Evolutionary conservation across 768 basidiomycete genomes (phyloP).

Genomic region (Gelatoporia subvermispora): DNA sequence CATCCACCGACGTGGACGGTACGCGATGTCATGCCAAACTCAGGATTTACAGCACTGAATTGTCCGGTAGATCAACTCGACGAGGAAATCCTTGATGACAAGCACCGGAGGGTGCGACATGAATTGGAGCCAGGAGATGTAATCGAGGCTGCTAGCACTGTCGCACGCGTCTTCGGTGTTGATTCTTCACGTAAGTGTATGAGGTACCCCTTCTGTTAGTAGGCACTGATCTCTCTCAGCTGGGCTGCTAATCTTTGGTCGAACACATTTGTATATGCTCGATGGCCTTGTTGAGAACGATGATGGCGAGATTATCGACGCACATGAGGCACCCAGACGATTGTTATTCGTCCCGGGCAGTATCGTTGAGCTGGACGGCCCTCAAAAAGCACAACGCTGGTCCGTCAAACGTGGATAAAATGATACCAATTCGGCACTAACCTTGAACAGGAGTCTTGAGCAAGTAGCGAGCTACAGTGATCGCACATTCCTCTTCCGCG

Average conservation of each 20-base stretch:
- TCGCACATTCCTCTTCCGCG: slow-evolving; percentile 83
- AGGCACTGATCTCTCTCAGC: slow-evolving; percentile 36
- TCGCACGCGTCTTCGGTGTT: slow-evolving; percentile 84
- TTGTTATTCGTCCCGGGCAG: slow-evolving; percentile 84
- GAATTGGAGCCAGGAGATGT: slow-evolving; percentile 87
- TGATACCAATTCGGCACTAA: not conserved
- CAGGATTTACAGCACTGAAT: not conserved
- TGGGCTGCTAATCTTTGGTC: slow-evolving; percentile 83
- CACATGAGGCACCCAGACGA: slow-evolving; percentile 75
- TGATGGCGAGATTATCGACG: slow-evolving; percentile 87
- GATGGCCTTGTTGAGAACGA: slow-evolving; percentile 85
- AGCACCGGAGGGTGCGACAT: slow-evolving; percentile 80
- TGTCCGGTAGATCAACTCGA: slow-evolving; percentile 47
- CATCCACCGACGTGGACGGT: slow-evolving; percentile 62
- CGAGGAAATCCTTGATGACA: slow-evolving; percentile 84
- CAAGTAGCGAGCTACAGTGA: slow-evolving; percentile 77
- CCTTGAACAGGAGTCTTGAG: slow-evolving; percentile 58
- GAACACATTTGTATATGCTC: slow-evolving; percentile 81
- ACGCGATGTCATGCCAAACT: not conserved
- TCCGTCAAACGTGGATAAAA: slow-evolving; percentile 27
- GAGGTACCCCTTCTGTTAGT: not conserved
- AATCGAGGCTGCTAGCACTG: slow-evolving; percentile 82
- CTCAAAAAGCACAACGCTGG: slow-evolving; percentile 82
- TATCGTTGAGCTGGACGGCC: slow-evolving; percentile 72
- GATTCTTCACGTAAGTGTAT: slow-evolving; percentile 80